A percentile compares a stretch with the other conserved stretches of the same genome.
Conservation (phyloP, 2,329 filamentous ascomycete genomes). For the Thielaviopsis euricoi region DNA sequence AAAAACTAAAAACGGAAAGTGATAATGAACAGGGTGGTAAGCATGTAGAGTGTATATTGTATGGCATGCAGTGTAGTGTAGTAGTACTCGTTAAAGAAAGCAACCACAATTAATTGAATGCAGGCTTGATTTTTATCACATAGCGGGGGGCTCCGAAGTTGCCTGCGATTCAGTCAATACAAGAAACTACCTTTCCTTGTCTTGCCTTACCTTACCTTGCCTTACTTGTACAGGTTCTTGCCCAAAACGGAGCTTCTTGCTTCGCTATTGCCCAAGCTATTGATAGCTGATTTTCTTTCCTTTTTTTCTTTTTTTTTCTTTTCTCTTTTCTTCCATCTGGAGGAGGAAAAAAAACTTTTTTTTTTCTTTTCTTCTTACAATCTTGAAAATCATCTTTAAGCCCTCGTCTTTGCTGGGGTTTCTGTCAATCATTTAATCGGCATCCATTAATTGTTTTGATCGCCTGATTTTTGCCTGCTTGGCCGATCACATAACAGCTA, state of each 20-base stretch:
- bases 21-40: too few species aligned
- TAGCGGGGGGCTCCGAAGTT: not conserved
- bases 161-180: too few species aligned
- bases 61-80: too few species aligned
- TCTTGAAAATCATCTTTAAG: too few species aligned
- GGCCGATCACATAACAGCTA: not conserved
- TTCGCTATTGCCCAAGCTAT: not conserved
- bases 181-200: too few species aligned
- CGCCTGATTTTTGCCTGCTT: not conserved
- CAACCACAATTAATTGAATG: too few species aligned
- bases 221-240: not conserved
- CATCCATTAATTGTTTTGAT: not conserved
- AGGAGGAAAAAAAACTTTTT: too few species aligned
- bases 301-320: not conserved
- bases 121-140: too few species aligned
- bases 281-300: not conserved
- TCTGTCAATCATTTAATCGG: not conserved
- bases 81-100: too few species aligned
- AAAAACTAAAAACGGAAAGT: too few species aligned
- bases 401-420: not conserved
- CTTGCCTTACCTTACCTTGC: not conserved
- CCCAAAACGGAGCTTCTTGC: not conserved
- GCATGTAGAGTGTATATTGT: too few species aligned
- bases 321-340: too few species aligned
- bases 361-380: constrained; percentile 1